phyloP scores from a whole-genome alignment of 352 stramenopile species.

The Aphanomyces astaci region DNA sequence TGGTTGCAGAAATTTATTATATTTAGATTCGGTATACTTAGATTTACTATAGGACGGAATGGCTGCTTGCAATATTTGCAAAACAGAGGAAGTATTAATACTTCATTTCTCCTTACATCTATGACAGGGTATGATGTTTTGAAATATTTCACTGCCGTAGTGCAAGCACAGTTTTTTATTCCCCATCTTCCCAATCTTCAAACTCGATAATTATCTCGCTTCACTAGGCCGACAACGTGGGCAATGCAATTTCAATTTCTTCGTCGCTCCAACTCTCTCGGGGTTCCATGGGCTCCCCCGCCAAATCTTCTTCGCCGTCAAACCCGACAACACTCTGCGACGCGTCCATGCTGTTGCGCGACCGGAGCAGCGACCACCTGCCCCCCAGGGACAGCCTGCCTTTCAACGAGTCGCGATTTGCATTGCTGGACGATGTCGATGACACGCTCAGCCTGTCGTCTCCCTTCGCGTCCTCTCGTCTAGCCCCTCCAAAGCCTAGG shows the following conservation, averaged over 20 bases:
- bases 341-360: neutral
- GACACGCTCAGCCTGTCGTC: neutral
- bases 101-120: too few species aligned
- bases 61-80: too few species aligned
- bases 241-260: constrained; percentile 16
- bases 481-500: neutral
- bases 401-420: neutral
- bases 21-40: too few species aligned
- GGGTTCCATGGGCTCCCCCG: constrained; percentile 5
- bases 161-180: too few species aligned
- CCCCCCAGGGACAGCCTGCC: neutral
- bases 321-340: neutral
- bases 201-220: too few species aligned
- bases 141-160: too few species aligned
- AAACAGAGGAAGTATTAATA: too few species aligned
- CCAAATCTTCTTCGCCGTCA: neutral
- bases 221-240: constrained; percentile 5
- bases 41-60: too few species aligned
- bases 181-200: too few species aligned
- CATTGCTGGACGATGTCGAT: neutral
- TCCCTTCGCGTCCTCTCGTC: neutral
- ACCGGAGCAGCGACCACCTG: neutral
- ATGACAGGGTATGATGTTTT: too few species aligned
- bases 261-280: constrained; percentile 6
- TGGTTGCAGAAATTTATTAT: too few species aligned